A percentile compares a stretch with the other conserved stretches of the same genome.
These are phyloP conservation scores for Niveomyces coronatus DNA, from an alignment of 2,329 filamentous ascomycete species.

Conservation along the genomic window DNA sequence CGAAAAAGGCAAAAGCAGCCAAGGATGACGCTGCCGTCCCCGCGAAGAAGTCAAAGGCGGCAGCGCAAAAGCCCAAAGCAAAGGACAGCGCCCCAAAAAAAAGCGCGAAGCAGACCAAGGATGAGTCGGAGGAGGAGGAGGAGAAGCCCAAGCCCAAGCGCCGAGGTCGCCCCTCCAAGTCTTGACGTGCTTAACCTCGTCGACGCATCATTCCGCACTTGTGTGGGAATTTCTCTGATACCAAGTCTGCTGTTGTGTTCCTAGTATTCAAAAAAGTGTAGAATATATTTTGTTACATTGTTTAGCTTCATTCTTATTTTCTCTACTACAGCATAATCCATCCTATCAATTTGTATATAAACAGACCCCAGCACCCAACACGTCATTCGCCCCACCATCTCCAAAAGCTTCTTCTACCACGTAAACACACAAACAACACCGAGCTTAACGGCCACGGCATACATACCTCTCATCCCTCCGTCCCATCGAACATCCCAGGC, in stretches of 20 bases:
- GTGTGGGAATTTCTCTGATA: no score
- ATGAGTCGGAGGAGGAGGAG: slow-evolving; percentile 14
- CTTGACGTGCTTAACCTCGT: slow-evolving; percentile 5
- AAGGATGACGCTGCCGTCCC: background rate
- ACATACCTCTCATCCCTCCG: no score
- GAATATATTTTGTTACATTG: no score
- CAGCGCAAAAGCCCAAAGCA: background rate
- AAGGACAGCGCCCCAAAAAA: slow-evolving; percentile 9
- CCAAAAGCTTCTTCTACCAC: background rate
- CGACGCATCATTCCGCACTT: background rate
- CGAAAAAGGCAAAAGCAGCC: background rate
- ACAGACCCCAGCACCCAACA: no score
- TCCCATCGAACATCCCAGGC: no score
- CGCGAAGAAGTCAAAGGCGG: background rate
- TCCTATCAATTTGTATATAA: no score
- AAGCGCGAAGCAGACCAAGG: slow-evolving; percentile 13
- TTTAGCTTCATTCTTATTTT: no score
- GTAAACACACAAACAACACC: background rate
- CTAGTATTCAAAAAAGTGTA: no score
- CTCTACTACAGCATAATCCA: no score
- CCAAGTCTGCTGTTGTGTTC: no score
- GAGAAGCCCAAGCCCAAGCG: slow-evolving; percentile 24
- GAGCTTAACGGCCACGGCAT: background rate
- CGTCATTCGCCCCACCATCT: slow-evolving; percentile 11
- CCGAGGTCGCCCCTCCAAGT: slow-evolving; percentile 19